A percentile compares a stretch with the other conserved stretches of the same genome.
Evolutionary conservation across 768 basidiomycete species (phyloP).

Genomic region (Pleurotus tuoliensis): DNA sequence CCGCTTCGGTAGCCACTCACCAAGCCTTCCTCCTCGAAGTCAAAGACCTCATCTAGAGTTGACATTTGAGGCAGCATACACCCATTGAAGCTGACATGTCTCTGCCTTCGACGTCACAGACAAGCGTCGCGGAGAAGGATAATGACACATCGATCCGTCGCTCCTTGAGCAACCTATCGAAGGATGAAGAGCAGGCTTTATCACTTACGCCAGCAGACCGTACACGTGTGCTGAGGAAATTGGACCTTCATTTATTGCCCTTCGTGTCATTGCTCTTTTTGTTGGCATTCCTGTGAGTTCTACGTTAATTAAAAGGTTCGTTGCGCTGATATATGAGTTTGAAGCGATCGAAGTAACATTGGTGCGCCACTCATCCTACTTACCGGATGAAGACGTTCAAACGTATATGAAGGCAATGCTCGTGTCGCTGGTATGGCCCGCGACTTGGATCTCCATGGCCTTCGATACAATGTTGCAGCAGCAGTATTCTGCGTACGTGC

Average conservation of each 20-base stretch:
- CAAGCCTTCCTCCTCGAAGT: too few species aligned
- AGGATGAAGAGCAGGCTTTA: neutral
- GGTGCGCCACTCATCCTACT: neutral
- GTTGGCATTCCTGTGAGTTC: constrained; percentile 29
- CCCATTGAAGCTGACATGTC: neutral
- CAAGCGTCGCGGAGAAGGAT: neutral
- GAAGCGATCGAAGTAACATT: constrained; percentile 3
- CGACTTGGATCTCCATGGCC: constrained; percentile 25
- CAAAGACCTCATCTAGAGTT: neutral
- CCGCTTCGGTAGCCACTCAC: too few species aligned
- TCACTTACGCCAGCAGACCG: neutral
- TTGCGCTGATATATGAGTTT: neutral
- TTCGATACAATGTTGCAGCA: constrained; percentile 21
- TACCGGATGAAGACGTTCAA: neutral
- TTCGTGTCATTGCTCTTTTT: constrained; percentile 33
- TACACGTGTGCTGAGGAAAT: constrained; percentile 15
- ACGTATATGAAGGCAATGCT: constrained; percentile 30
- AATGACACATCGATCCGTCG: neutral
- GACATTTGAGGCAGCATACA: too few species aligned
- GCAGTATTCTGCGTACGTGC: constrained; percentile 23
- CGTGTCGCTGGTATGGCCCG: constrained; percentile 35
- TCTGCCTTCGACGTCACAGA: neutral
- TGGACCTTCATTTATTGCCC: constrained; percentile 27
- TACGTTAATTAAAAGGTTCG: neutral
- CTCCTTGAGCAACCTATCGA: neutral